A percentile compares a stretch with the other conserved stretches of the same genome.
These are phyloP conservation scores for Colletotrichum sp. DNA, from an alignment of 2,329 filamentous ascomycete genomes.

Conservation along the genomic window DNA sequence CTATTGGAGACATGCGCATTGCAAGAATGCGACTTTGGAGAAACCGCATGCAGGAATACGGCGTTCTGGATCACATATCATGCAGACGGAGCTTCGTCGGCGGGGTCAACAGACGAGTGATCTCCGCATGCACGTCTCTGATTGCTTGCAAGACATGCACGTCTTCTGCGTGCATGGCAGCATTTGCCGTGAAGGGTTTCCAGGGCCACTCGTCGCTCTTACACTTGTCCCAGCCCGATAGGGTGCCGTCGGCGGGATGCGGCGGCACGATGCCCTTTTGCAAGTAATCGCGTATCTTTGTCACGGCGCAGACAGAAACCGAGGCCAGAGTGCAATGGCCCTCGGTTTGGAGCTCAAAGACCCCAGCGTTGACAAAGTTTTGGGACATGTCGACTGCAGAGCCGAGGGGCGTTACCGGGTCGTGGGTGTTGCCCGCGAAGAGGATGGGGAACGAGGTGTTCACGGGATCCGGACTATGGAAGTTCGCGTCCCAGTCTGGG, in stretches of 20 bases:
- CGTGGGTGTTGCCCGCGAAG: slow-evolving; percentile 60
- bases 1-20: neutral
- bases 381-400: slow-evolving; percentile 46
- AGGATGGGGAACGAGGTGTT: slow-evolving; percentile 58
- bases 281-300: slow-evolving; percentile 37
- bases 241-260: slow-evolving; percentile 20
- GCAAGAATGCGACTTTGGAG: neutral
- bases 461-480: slow-evolving; percentile 22
- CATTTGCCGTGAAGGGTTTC: slow-evolving; percentile 13
- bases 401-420: slow-evolving; percentile 62
- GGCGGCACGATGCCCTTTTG: slow-evolving; percentile 37
- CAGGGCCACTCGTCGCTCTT: slow-evolving; percentile 31
- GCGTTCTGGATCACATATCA: neutral
- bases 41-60: neutral
- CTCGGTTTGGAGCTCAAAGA: slow-evolving; percentile 38
- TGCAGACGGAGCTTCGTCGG: slow-evolving; percentile 7
- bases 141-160: neutral
- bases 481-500: slow-evolving; percentile 29
- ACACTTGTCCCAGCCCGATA: slow-evolving; percentile 28
- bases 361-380: slow-evolving; percentile 37
- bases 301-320: slow-evolving; percentile 38
- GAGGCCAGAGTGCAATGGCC: slow-evolving; percentile 40
- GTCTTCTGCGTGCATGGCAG: neutral
- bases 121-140: slow-evolving; percentile 10
- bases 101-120: neutral